phyloP scores from a whole-genome alignment of 2,329 filamentous ascomycete genomes.

The Aureobasidium sp. region DNA sequence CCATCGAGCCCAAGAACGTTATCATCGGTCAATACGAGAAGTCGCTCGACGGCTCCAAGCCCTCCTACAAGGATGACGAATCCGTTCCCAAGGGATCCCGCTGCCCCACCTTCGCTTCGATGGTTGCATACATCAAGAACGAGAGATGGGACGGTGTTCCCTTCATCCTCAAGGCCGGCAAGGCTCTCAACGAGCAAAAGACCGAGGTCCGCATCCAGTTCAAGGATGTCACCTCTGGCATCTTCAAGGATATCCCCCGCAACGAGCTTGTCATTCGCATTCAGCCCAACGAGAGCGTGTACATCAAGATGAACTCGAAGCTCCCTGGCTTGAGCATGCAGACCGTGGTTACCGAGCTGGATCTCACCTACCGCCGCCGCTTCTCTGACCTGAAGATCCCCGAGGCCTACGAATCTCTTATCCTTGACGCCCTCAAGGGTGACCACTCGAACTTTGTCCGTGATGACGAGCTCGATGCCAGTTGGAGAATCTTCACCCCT shows the following conservation, averaged over 20 bases:
- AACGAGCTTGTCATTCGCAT: conserved; percentile 99
- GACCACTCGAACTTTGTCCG: conserved; percentile 99
- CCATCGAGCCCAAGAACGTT: conserved; percentile 98
- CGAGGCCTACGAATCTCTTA: conserved; percentile 96
- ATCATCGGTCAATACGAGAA: conserved; percentile 98
- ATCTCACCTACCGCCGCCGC: conserved; percentile 92
- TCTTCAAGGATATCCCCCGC: conserved; percentile 98
- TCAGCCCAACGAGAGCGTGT: conserved; percentile 98
- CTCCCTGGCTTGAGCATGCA: conserved; percentile 97
- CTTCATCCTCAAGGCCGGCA: conserved; percentile 98
- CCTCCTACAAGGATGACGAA: conserved; percentile 96
- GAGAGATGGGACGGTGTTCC: conserved; percentile 98
- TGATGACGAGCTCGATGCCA: conserved; percentile 92
- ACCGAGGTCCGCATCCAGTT: conserved; percentile 98
- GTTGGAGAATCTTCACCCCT: conserved; percentile 97
- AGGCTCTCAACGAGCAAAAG: conserved; percentile 98
- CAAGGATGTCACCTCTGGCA: conserved; percentile 97
- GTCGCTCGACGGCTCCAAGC: conserved; percentile 92
- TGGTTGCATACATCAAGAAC: conserved; percentile 98
- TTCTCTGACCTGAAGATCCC: conserved; percentile 99
- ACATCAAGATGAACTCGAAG: conserved; percentile 99
- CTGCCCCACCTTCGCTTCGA: conserved; percentile 95
- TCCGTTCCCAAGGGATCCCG: conserved; percentile 95
- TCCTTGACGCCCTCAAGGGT: conserved; percentile 94
- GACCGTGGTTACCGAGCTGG: conserved; percentile 95